Base-by-base conservation (phyloP, 2,329 filamentous ascomycete genomes). In the Fusarium drepaniforme region DNA sequence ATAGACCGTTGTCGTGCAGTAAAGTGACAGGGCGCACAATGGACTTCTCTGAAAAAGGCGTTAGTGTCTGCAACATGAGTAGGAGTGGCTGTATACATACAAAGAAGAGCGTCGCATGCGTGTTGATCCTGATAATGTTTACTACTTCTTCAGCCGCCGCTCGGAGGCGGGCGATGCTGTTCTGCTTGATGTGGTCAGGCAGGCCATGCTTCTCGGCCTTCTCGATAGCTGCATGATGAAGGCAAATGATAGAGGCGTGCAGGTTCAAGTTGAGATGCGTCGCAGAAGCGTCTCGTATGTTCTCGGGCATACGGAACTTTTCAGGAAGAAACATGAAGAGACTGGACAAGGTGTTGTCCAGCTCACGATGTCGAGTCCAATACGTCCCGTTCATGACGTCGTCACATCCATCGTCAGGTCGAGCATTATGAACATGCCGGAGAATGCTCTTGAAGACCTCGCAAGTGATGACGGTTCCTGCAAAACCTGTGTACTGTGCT, bases 221-320 rank as follows among this genome's bases (percentile, higher is more conserved):
- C 83, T 96, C 94, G 11, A 97, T 92, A 2, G 96, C 95, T 1
- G 94, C 94, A 82, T 97, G 94, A 79, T 98, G 96, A 7, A 98
- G 86, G 81, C 94, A 97, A 64, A 98, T 98, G 11, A 93, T 90
- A 1, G 94, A 93, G 1, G 95, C 95, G 79, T 98, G 96, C 4
- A 98, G 90, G 79, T 94, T 95, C 86, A 98, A 93, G 74, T 98
- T 98, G 61, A 92, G 88, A 80, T 97, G 96, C 0, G 97, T 89
- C 8, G 94, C 91, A 56, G 94, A 92, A 1, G 93, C 88, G 75
- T 97, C 90, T 44, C 88, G 86, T 62, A 94, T 84, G 15, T 92
- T 92, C 30, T 86, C 84, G 0, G 95, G 94, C 28, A 98, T 84
- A 40, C 94, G 90, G 51, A 97, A 88, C 68, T 90, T 86, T 67